Base-by-base conservation (phyloP, 1,284 basidiomycete species). In the Sparassis latifolia region DNA sequence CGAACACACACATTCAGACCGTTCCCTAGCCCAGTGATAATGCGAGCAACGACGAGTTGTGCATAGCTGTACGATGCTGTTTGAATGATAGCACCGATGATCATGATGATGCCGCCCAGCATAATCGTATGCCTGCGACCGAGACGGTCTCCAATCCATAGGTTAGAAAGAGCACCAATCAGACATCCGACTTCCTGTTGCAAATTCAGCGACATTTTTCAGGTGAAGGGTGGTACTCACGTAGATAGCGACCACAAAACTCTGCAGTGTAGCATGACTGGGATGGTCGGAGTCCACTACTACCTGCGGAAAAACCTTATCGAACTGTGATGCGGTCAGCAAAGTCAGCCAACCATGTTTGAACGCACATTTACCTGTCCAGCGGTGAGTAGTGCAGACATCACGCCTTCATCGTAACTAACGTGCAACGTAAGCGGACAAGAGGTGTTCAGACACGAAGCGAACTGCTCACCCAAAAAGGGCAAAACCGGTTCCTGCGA, bases 11-110 rank as follows among this genome's bases (percentile, higher is more conserved):
- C 79, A 58, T 85, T 85, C 45, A 85, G 63, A 31, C 84, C 84
- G 58, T 86, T 86, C 9, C 84, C 82, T 27, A 86, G 58, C 31
- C 82, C 82, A 0, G 80, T 80, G 42, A 85, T 61, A 38, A 82
- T 73, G 27, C 82, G 79, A 10, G 80, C 81, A 29, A 80, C 75
- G 32, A 81, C 72, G 62, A 85, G 74, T 55, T 81, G 75, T 2
- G 75, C 68, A 53, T 82, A 77, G 43, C 70, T 67, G 58, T 70
- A 77, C 4, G 79, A 74, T 10, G 77, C 65, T 3, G 79, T 66
- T 62, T 82, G 79, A 9, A 84, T 66, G 52, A 80, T 75, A 9
- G 80, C 79, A 29, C 81, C 81, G 33, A 80, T 68, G 32, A 79
- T 77, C 81, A 84, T 83, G 46, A 82, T 72, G 33, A 72, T 50